Base-by-base conservation (phyloP, 2,329 filamentous ascomycete genomes). In the Exserohilum turcica region DNA sequence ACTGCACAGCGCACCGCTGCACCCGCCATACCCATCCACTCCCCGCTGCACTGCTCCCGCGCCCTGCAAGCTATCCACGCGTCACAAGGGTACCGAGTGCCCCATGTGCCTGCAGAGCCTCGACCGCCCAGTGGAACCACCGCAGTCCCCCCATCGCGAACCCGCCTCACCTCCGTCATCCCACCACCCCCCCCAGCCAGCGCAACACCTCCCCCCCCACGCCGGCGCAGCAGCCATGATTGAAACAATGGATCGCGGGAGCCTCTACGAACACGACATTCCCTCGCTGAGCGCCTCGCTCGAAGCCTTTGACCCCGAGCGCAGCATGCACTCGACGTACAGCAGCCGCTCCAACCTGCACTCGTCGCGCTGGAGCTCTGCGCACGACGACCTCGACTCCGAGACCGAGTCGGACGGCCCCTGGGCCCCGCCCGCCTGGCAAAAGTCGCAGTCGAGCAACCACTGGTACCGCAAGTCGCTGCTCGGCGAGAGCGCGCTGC, bases 351-450 rank as follows among this genome's bases (percentile, higher is more conserved):
- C 85, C 33, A 85, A 82, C 65, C 87, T 88, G 77, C 81, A 83
- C 61, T 86, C 82, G 42, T 73, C 70, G 49, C 68, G 72, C 44
- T 74, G 71, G 71, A 74, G 72, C 59, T 47, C 62, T 7, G 65
- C 67, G 6, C 68, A 65, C 12, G 70, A 73, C 31, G 60, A 65
- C 3, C 80, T 72, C 13, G 76, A 78, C 54, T 73, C 74, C 43
- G 78, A 79, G 52, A 55, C 61, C 28, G 78, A 82, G 54, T 78
- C 78, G 46, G 75, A 77, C 29, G 72, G 70, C 1, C 84, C 83
- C 28, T 88, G 85, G 84, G 86, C 84, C 47, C 86, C 86, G 35
- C 86, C 86, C 2, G 85, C 85, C 10, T 86, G 86, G 79, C 79
- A 83, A 59, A 82, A 80, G 64, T 78, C 79, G 56, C 56, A 59